Evolutionary conservation across 148 eudicot genomes (phyloP).

Genomic region (Dianthus caryophyllus): DNA sequence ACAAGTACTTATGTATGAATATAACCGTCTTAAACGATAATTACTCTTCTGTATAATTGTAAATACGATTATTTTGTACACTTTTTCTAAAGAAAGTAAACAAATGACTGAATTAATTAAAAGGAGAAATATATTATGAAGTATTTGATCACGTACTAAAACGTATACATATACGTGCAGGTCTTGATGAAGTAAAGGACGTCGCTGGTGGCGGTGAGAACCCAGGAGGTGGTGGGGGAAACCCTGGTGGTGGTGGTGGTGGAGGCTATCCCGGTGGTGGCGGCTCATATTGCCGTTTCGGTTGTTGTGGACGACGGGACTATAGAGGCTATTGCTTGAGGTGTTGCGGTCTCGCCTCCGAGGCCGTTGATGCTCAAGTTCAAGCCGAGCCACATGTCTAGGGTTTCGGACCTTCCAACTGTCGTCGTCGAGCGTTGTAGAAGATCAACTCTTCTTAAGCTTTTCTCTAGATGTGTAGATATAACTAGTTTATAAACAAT

Average conservation of each 20-base stretch:
- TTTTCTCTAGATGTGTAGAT: too few species aligned
- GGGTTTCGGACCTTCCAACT: neutral
- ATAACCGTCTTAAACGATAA: too few species aligned
- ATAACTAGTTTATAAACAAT: too few species aligned
- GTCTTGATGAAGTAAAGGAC: neutral
- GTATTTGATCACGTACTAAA: too few species aligned
- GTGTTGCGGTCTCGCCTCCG: neutral
- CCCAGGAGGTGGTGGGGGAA: too few species aligned
- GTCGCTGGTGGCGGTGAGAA: neutral
- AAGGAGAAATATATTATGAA: too few species aligned
- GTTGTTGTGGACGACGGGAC: slow-evolving; percentile 4
- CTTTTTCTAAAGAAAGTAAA: too few species aligned
- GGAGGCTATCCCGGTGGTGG: neutral
- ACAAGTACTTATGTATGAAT: too few species aligned
- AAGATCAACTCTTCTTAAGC: neutral
- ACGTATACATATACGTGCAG: neutral
- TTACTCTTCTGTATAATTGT: too few species aligned
- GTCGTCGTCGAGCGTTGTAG: neutral
- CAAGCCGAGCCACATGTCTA: slow-evolving; percentile 4
- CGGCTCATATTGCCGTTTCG: neutral
- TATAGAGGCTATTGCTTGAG: slow-evolving; percentile 7
- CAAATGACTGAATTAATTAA: too few species aligned
- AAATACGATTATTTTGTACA: too few species aligned
- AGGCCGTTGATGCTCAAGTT: neutral
- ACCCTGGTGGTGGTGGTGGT: too few species aligned